Evolutionary conservation across 2,329 filamentous ascomycete species (phyloP).

Genomic region (Lachnellula subtilissima): DNA sequence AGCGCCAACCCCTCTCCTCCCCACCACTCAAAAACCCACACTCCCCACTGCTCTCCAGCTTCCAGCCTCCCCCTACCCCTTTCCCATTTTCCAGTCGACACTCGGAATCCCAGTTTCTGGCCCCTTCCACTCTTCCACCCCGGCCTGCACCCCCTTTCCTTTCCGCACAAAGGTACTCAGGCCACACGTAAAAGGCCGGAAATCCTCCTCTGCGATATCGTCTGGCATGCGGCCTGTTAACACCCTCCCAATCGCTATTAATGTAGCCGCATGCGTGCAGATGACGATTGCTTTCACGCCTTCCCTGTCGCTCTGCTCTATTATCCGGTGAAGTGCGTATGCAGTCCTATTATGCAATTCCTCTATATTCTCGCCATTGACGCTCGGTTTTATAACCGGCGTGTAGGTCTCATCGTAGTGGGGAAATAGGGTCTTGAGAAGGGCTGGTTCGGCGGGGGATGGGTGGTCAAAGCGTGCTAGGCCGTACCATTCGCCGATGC

Average conservation of each 20-base stretch:
- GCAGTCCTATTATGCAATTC: slow-evolving; percentile 78
- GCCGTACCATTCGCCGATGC: slow-evolving; percentile 85
- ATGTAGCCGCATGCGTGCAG: slow-evolving; percentile 82
- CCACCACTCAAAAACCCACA: slow-evolving; percentile 76
- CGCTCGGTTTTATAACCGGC: slow-evolving; percentile 62
- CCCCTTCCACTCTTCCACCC: slow-evolving; percentile 35
- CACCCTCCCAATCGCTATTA: slow-evolving; percentile 80
- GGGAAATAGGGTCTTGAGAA: slow-evolving; percentile 65
- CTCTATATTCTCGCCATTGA: slow-evolving; percentile 72
- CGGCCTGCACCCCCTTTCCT: slow-evolving; percentile 31
- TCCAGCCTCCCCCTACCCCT: slow-evolving; percentile 74
- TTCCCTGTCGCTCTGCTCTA: slow-evolving; percentile 66
- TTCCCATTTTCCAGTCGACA: slow-evolving; percentile 51
- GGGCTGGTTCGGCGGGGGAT: slow-evolving; percentile 58
- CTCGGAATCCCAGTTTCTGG: slow-evolving; percentile 35
- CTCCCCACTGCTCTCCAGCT: slow-evolving; percentile 74
- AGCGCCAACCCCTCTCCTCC: slow-evolving; percentile 76
- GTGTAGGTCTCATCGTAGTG: slow-evolving; percentile 51
- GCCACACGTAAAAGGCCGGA: slow-evolving; percentile 78
- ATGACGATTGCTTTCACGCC: slow-evolving; percentile 69
- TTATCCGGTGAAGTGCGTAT: slow-evolving; percentile 62
- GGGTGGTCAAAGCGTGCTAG: slow-evolving; percentile 82
- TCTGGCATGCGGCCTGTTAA: slow-evolving; percentile 75
- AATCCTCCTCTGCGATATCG: slow-evolving; percentile 70
- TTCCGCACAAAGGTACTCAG: slow-evolving; percentile 63